Conservation (phyloP, 2,329 filamentous ascomycete species). For the Capronia coronata region DNA sequence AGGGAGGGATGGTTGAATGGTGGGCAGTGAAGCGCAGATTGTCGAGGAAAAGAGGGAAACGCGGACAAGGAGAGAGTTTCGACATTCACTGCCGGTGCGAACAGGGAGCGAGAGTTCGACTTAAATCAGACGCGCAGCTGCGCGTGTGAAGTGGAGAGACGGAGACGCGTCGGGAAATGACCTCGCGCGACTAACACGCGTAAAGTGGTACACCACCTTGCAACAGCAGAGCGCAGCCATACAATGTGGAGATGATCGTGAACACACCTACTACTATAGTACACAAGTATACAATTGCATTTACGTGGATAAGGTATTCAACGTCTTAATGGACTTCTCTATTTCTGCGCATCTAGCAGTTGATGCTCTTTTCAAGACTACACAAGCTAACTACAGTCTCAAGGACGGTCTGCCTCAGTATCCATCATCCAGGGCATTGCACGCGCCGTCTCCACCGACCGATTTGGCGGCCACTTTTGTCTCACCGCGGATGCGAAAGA, state of each 20-base stretch:
- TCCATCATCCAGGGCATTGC: no score
- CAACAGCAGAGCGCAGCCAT: no score
- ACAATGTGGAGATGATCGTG: no score
- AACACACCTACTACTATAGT: no score
- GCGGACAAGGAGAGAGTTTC: neutral
- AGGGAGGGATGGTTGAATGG: constrained; percentile 3
- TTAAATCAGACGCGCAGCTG: neutral
- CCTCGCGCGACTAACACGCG: neutral
- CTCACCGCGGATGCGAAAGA: constrained; percentile 7
- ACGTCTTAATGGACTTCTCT: no score
- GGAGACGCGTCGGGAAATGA: constrained; percentile 2
- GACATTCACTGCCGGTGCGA: no score
- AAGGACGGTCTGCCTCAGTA: neutral
- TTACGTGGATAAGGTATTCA: no score
- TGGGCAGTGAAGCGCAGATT: constrained; percentile 13
- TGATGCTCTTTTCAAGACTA: no score
- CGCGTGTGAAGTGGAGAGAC: constrained; percentile 5
- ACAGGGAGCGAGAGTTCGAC: neutral
- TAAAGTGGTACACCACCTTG: neutral
- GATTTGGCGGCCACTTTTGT: constrained; percentile 12
- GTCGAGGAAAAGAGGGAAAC: constrained; percentile 5
- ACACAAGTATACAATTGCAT: no score
- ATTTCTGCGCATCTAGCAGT: no score
- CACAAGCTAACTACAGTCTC: no score
- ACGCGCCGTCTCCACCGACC: constrained; percentile 5